A percentile compares a stretch with the other conserved stretches of the same genome.
These are phyloP conservation scores for Solanum tarijense DNA, from an alignment of 257 asterid genomes.

Conservation along the genomic window DNA sequence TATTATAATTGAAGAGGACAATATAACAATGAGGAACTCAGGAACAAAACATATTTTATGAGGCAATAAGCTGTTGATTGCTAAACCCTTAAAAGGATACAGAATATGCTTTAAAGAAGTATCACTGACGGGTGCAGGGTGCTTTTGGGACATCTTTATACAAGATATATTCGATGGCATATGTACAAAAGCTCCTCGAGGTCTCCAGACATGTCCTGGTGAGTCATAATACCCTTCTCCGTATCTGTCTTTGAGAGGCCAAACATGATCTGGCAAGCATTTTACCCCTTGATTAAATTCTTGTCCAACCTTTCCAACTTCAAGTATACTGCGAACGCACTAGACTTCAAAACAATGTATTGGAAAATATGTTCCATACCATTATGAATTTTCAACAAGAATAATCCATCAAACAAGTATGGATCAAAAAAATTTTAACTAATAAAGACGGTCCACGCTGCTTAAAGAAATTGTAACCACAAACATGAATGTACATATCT, in stretches of 20 bases:
- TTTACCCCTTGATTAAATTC: conserved; percentile 22
- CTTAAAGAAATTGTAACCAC: background rate
- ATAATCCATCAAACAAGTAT: background rate
- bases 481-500: background rate
- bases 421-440: background rate
- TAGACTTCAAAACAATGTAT: conserved; percentile 15
- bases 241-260: conserved; percentile 41
- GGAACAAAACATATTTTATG: background rate
- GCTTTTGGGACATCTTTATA: conserved; percentile 38
- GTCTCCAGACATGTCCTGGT: conserved; percentile 34
- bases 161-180: conserved; percentile 67
- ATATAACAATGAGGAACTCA: background rate
- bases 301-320: conserved; percentile 35
- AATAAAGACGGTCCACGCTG: background rate
- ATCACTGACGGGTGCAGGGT: conserved; percentile 20
- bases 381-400: background rate
- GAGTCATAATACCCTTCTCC: conserved; percentile 19
- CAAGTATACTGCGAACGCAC: conserved; percentile 37
- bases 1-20: background rate
- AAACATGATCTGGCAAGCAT: conserved; percentile 30
- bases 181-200: conserved; percentile 12
- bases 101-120: conserved; percentile 28
- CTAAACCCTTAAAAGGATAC: conserved; percentile 57
- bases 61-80: background rate
- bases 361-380: background rate